Evolutionary conservation across 2,329 filamentous ascomycete genomes (phyloP).

Genomic region (Seiridium unicorne): DNA sequence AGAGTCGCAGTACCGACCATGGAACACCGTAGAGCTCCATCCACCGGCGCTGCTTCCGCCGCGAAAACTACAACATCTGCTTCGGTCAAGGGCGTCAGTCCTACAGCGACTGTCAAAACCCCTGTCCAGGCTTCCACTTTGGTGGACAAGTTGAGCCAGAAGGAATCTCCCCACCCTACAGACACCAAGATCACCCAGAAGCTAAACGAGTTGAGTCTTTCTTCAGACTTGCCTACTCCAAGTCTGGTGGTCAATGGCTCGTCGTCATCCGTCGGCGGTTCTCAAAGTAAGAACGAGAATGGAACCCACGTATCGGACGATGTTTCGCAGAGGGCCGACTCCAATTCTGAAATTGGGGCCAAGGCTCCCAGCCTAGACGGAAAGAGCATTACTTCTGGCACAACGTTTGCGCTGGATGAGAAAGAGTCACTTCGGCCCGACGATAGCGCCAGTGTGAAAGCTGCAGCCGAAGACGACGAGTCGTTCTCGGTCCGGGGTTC

Average conservation of each 20-base stretch:
- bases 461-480: constrained; percentile 86
- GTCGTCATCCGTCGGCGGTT: constrained; percentile 36
- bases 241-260: constrained; percentile 51
- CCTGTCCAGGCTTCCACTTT: constrained; percentile 10
- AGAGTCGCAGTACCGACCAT: constrained; percentile 29
- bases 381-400: constrained; percentile 91
- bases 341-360: constrained; percentile 63
- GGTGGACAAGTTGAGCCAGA: constrained; percentile 12
- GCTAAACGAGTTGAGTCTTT: constrained; percentile 18
- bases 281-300: constrained; percentile 25
- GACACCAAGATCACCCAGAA: constrained; percentile 16
- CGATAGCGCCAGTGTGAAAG: constrained; percentile 90
- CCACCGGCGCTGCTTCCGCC: constrained; percentile 15
- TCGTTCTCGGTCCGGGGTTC: constrained; percentile 75
- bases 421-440: constrained; percentile 94
- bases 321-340: constrained; percentile 57
- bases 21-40: constrained; percentile 21
- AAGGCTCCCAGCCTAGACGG: constrained; percentile 90
- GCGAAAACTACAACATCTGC: constrained; percentile 16
- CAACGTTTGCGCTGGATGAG: constrained; percentile 94
- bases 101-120: constrained; percentile 15
- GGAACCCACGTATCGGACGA: constrained; percentile 47
- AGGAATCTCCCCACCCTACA: constrained; percentile 10
- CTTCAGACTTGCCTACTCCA: constrained; percentile 26
- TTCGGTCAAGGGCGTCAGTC: constrained; percentile 14